Base-by-base conservation (phyloP, 768 basidiomycete species). In the Lactarius vividus region DNA sequence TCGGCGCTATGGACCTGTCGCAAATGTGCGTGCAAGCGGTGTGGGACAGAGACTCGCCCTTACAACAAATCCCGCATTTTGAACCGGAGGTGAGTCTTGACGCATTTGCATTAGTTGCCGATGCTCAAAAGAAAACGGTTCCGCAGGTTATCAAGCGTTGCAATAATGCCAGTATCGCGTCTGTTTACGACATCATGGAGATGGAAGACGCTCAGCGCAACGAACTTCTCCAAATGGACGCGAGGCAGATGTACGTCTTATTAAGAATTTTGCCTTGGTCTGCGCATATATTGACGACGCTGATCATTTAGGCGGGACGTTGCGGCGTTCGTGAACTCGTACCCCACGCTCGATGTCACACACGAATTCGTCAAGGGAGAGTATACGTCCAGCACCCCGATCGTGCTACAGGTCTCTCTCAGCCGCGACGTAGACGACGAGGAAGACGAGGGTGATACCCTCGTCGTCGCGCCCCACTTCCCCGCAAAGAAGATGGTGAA, bases 21-120 rank as follows among this genome's bases (percentile, higher is more conserved):
- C 97, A 98, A 76, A 98, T 98, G 96, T 96, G 94, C 76, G 93
- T 98, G 5, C 97, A 98, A 75, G 94, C 91, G 0, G 88, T 96
- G 77, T 98, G 97, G 97, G 96, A 99, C 74, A 89, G 88, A 11
- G 97, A 99, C 76, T 94, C 92, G 42, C 95, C 96, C 0, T 77
- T 98, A 71, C 94, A 92, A 73, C 96, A 99, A 75, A 89, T 99
- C 52, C 97, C 97, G 11, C 95, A 97, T 77, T 99, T 98, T 77
- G 94, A 96, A 70, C 77, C 87, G 7, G 93, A 96, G 61, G 92
- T 96, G 71, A 61, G 82, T 72, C 23, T 3, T 20, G 11, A 40
- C 62, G 4, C 31, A 16, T 26, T 28, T 6, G 39, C 40, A 13
- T 26, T 53, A 5, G 54, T 39, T 6, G 37, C 15, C 37, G 8